phyloP scores from a whole-genome alignment of 2,329 filamentous ascomycete genomes.

The Aspergillus sp. region DNA sequence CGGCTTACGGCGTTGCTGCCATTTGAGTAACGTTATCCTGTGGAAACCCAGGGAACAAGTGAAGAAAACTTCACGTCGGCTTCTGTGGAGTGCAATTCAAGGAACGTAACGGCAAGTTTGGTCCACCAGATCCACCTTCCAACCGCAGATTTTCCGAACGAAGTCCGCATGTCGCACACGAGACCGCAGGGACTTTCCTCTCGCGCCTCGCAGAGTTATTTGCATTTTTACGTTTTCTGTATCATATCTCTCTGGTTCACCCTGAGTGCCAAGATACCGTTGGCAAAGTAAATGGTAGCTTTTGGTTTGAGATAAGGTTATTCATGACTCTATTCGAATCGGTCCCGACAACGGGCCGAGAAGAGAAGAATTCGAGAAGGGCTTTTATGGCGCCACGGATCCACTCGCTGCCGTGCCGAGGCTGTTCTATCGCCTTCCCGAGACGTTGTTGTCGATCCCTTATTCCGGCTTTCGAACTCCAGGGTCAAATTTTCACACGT shows the following conservation, averaged over 20 bases:
- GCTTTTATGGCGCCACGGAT: background rate
- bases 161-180: background rate
- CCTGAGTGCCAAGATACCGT: background rate
- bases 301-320: background rate
- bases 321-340: background rate
- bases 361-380: slow-evolving; percentile 3
- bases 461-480: background rate
- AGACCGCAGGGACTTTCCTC: background rate
- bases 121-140: background rate
- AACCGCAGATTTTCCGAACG: background rate
- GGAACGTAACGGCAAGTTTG: background rate
- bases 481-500: background rate
- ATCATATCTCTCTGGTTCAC: background rate
- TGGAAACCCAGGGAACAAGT: background rate
- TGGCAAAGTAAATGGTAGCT: background rate
- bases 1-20: background rate
- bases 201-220: background rate
- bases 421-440: background rate
- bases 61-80: background rate
- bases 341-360: background rate
- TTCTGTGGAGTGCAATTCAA: background rate
- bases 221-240: too few species aligned
- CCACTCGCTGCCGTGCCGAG: background rate
- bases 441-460: background rate
- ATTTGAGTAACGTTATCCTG: background rate